Evolutionary conservation across 192 early-diverging fungal genomes (phyloP), one percentile per base, ranked within the genome.

Genomic region (Chytriomyces sp.): DNA sequence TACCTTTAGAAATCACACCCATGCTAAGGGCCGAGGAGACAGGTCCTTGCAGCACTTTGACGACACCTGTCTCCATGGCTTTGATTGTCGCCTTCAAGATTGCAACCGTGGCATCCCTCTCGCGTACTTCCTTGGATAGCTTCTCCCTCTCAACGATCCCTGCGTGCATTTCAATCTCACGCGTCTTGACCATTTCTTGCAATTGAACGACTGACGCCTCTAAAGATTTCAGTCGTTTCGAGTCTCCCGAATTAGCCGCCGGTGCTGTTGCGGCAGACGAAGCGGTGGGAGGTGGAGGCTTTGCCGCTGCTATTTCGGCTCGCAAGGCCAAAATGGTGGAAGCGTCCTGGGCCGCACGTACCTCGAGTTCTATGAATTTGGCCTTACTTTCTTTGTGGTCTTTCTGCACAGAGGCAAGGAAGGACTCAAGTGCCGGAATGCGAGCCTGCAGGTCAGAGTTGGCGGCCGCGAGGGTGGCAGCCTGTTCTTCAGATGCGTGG

Each of bases 1-100:
- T 32, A 65, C 64, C 64, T 55, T 68, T 68, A 8, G 65, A n/a
- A n/a, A 68, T 28, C 25, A 68, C 30, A n/a, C 65, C 65, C 28
- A 68, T 12, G 14, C 22, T 32, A 28, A 53, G 32, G 19, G 49
- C 6, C 8, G 65, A 52, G 4, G 52, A n/a, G 6, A 68, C 12
- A 28, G 65, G 65, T 3, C 54, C 54, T 6, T 30, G 34, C 7
- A 68, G 36, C 14, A 56, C 52, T 8, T 30, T 28, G 8, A 33
- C 52, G n/a, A 68, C 32, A 7, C 32, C 28, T 3, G 52, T 34
- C 52, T 68, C 65, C 28, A 68, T 10, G n/a, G 7, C n/a, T 19
- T n/a, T n/a, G 2, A 68, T n/a, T 7, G 30, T 34, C 34, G 30
- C 30, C 22, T n/a, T 7, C 14, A 55, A 22, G 8, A 7, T 34